phyloP scores from a whole-genome alignment of 352 stramenopile genomes.

The Paralagenidium karlingii region DNA sequence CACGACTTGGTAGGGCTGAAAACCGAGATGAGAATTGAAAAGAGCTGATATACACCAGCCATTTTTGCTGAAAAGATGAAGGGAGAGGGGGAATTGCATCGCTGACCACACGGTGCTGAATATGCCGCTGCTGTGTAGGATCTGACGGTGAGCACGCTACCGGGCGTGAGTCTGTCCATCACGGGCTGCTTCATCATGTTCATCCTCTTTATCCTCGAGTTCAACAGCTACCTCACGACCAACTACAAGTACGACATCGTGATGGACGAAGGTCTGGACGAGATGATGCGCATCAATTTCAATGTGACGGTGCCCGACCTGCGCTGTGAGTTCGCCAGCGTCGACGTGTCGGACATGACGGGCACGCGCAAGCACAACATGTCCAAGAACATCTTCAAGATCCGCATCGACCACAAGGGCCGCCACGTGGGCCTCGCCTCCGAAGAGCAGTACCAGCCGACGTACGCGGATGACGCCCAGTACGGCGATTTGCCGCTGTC shows the following conservation, averaged over 20 bases:
- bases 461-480: conserved; percentile 42
- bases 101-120: conserved; percentile 1
- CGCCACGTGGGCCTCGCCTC: conserved; percentile 78
- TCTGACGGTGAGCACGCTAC: conserved; percentile 75
- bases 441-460: conserved; percentile 74
- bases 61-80: no score
- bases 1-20: not conserved
- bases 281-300: conserved; percentile 94
- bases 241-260: conserved; percentile 85
- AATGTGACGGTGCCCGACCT: conserved; percentile 97
- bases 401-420: conserved; percentile 75
- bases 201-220: conserved; percentile 82
- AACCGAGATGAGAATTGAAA: no score
- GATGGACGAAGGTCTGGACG: conserved; percentile 77
- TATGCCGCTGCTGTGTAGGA: conserved; percentile 22
- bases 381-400: conserved; percentile 98
- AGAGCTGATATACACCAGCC: no score
- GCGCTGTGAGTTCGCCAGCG: conserved; percentile 92
- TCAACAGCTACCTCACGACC: conserved; percentile 79
- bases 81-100: no score
- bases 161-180: conserved; percentile 75
- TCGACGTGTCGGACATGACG: conserved; percentile 96
- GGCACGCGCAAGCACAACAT: conserved; percentile 97
- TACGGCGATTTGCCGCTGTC: conserved; percentile 68
- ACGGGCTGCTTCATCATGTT: conserved; percentile 83